A percentile compares a stretch with the other conserved stretches of the same genome.
phyloP scores from a whole-genome alignment of 306 rosid species.

The Quercus rubra region DNA sequence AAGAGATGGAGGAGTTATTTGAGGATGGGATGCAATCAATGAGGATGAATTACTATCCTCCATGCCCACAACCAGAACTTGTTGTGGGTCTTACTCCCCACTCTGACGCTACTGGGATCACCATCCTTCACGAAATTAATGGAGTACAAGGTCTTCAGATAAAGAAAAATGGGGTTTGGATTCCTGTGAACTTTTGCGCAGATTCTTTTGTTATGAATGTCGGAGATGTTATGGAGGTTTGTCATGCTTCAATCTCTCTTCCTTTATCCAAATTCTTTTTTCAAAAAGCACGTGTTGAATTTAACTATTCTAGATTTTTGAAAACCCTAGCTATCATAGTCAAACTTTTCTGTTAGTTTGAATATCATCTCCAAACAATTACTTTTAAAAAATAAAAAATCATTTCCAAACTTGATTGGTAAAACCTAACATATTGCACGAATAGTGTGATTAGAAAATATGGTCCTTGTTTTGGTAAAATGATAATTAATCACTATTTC shows the following conservation, averaged over 20 bases:
- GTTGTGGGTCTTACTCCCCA: slow-evolving; percentile 67
- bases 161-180: slow-evolving; percentile 72
- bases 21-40: slow-evolving; percentile 64
- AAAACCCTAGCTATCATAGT: too few relatives aligned
- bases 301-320: background rate
- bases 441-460: too few relatives aligned
- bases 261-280: too few relatives aligned
- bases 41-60: slow-evolving; percentile 79
- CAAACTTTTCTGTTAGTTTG: too few relatives aligned
- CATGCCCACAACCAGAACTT: slow-evolving; percentile 63
- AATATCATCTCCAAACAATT: too few relatives aligned
- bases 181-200: slow-evolving; percentile 43
- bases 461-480: too few relatives aligned
- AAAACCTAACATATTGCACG: too few relatives aligned
- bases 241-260: slow-evolving; percentile 5
- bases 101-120: slow-evolving; percentile 64
- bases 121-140: slow-evolving; percentile 63
- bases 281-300: too few relatives aligned
- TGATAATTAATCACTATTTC: too few relatives aligned
- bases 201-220: slow-evolving; percentile 63
- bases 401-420: too few relatives aligned
- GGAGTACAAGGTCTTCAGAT: slow-evolving; percentile 74
- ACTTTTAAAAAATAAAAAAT: too few relatives aligned
- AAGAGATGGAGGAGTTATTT: slow-evolving; percentile 43
- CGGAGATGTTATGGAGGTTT: slow-evolving; percentile 86